Evolutionary conservation across 805 yeast genomes (phyloP).

Genomic region (Myxozyma vanderwaltii): DNA sequence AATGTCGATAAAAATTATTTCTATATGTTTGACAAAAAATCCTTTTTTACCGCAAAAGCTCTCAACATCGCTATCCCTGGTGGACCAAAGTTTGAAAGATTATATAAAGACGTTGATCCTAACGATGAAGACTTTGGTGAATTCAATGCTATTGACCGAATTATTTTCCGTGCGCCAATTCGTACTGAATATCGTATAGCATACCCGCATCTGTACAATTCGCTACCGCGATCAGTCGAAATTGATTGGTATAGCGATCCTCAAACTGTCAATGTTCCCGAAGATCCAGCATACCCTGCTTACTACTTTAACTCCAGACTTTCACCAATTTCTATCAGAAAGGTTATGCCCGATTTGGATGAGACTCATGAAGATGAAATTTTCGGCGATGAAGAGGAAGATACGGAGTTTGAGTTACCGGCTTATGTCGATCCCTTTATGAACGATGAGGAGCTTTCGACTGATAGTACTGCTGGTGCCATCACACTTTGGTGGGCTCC

Average conservation of each 20-base stretch:
- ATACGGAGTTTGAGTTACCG: conserved; percentile 49
- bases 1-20: conserved; percentile 58
- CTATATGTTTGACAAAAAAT: conserved; percentile 72
- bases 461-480: conserved; percentile 54
- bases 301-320: conserved; percentile 57
- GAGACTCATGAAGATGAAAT: conserved; percentile 37
- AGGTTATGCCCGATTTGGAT: conserved; percentile 34
- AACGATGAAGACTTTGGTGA: conserved; percentile 83
- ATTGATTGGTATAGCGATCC: conserved; percentile 68
- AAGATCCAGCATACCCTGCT: conserved; percentile 55
- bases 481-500: conserved; percentile 78
- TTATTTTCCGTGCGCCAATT: conserved; percentile 75
- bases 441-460: conserved; percentile 48
- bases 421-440: conserved; percentile 56
- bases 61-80: conserved; percentile 86
- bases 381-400: conserved; percentile 40
- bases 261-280: conserved; percentile 52
- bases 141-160: conserved; percentile 84
- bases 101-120: conserved; percentile 63
- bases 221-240: conserved; percentile 66
- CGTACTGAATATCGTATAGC: conserved; percentile 86
- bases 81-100: conserved; percentile 94
- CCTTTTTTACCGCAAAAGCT: conserved; percentile 90
- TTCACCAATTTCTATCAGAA: conserved; percentile 56
- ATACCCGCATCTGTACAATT: conserved; percentile 80